Base-by-base conservation (phyloP, 2,329 filamentous ascomycete species). In the Colletotrichum sp. region DNA sequence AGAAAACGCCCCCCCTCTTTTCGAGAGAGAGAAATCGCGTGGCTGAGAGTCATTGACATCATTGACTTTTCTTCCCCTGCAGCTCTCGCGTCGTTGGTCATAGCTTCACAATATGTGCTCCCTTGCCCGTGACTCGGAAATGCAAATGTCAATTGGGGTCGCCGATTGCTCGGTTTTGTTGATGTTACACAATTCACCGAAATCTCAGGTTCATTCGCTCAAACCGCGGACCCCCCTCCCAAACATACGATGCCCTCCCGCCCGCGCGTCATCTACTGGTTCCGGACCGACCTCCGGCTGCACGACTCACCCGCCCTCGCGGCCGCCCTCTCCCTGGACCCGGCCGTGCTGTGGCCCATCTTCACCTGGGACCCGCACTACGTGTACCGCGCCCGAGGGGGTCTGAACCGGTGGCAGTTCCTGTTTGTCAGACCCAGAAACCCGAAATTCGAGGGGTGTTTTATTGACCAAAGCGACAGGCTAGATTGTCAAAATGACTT, bases 341-440 rank as follows among this genome's bases (percentile, higher is more conserved):
- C 94, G 2, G 89, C 90, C 68, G 91, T 89, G 24, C 85, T 96
- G 30, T 96, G 93, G 87, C 94, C 94, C 1, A 90, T 96, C 61
- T 96, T 94, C 88, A 95, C 93, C 2, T 96, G 94, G 93, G 94
- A 95, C 81, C 94, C 94, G 72, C 93, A 96, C 82, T 96, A 96
- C 81, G 93, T 96, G 30, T 95, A 95, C 81, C 89, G 89, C 36
- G 91, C 92, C 1, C 89, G 94, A 73, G 93, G 93, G 6, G 93
- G 93, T 0, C 86, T 91, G 10, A 96, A 96, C 80, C 87, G 94
- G 78, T 96, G 93, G 93, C 92, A 94, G 79, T 96, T 93, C 80
- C 83, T 95, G 86, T 91, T 80, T 32, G 30, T 32, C 30, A 32
- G 34, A 8, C 34, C 34, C 34, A 36, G 34, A 16, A 7, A n/a